Evolutionary conservation across 169 alveolate species (phyloP).

Genomic region (Pseudocohnilembus persalinus): DNA sequence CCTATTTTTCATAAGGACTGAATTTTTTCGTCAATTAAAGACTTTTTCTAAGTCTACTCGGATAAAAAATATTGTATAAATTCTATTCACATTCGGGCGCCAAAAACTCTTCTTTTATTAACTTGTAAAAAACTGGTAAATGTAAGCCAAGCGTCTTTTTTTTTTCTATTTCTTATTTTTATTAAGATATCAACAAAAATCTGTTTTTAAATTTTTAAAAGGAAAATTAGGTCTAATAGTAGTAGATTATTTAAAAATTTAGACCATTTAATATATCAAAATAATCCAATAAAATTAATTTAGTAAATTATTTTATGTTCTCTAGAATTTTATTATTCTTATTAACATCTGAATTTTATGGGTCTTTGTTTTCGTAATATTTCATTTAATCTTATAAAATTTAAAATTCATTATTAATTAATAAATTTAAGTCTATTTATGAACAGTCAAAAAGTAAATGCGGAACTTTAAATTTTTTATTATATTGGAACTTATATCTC

Average conservation of each 20-base stretch:
- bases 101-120: not conserved
- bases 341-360: not conserved
- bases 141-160: not conserved
- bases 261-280: not conserved
- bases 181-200: not conserved
- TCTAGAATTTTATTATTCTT: not conserved
- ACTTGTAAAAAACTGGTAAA: no score
- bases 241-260: no score
- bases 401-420: not conserved
- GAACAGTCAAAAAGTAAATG: not conserved
- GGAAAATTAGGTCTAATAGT: not conserved
- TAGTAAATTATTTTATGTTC: no score
- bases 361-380: not conserved
- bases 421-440: no score
- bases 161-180: not conserved
- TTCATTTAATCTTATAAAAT: not conserved
- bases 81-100: not conserved
- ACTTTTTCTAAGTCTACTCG: not conserved
- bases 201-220: not conserved
- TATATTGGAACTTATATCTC: no score
- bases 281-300: not conserved
- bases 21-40: not conserved
- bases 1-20: not conserved
- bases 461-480: not conserved
- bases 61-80: not conserved